phyloP scores from a whole-genome alignment of 1,284 basidiomycete species.

The Boletus smithii region DNA sequence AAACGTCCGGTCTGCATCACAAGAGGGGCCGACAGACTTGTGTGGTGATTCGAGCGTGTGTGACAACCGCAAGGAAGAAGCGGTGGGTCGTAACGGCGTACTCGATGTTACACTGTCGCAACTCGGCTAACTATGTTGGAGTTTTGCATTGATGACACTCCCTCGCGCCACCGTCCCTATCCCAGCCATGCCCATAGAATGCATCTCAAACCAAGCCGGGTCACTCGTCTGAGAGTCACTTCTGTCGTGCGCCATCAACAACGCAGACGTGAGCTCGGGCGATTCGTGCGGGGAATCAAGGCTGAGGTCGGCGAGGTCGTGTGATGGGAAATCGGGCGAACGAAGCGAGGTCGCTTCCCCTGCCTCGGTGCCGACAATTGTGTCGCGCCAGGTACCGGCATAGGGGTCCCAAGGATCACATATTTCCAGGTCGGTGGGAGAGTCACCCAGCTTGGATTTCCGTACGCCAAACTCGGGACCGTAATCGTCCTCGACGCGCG shows the following conservation, averaged over 20 bases:
- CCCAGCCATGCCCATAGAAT: constrained; percentile 41
- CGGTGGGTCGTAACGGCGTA: constrained; percentile 3
- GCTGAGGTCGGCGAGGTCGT: too few species aligned
- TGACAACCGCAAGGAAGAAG: constrained; percentile 12
- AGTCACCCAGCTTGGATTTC: constrained; percentile 8
- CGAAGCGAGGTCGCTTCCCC: constrained; percentile 13
- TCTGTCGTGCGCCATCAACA: constrained; percentile 37
- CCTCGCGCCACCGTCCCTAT: constrained; percentile 40
- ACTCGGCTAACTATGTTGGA: constrained; percentile 9
- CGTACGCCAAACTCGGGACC: constrained; percentile 28
- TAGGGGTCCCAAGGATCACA: constrained; percentile 24
- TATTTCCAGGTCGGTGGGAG: constrained; percentile 2
- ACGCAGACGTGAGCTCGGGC: constrained; percentile 29
- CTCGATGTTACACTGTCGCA: constrained; percentile 14
- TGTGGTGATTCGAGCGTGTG: not conserved
- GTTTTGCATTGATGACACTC: constrained; percentile 21
- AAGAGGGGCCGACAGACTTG: not conserved
- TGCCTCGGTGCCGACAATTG: constrained; percentile 31
- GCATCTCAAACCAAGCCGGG: constrained; percentile 28
- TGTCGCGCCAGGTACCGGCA: constrained; percentile 25
- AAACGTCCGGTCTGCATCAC: constrained; percentile 6
- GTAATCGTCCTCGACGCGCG: constrained; percentile 28
- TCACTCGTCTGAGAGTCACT: too few species aligned
- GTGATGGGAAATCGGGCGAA: constrained; percentile 13
- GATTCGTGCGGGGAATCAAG: constrained; percentile 25